These are phyloP conservation scores for Dactylellina leptospora DNA, from an alignment of 2,329 filamentous ascomycete species.

Conservation along the genomic window DNA sequence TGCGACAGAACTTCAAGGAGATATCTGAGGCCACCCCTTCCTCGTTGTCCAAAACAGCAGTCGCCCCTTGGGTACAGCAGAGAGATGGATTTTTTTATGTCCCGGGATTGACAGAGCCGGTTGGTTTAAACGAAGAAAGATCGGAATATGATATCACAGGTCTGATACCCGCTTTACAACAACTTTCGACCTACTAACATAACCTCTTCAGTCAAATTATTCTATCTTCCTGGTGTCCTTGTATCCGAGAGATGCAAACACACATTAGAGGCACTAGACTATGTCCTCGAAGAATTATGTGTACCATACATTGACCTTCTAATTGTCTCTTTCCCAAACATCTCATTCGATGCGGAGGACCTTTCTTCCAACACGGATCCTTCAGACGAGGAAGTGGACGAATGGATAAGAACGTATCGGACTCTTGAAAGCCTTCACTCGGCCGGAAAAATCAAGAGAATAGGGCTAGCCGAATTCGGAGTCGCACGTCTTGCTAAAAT, in stretches of 20 bases:
- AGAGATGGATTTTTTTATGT: slow-evolving; percentile 52
- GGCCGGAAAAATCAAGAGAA: slow-evolving; percentile 74
- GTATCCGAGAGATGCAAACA: slow-evolving; percentile 73
- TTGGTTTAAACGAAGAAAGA: slow-evolving; percentile 80
- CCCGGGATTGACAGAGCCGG: slow-evolving; percentile 60
- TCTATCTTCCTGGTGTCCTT: slow-evolving; percentile 81
- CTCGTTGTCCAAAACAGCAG: slow-evolving; percentile 59
- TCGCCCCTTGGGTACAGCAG: slow-evolving; percentile 58
- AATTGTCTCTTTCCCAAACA: slow-evolving; percentile 90
- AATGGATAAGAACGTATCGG: slow-evolving; percentile 54
- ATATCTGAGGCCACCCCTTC: slow-evolving; percentile 63
- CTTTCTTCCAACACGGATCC: slow-evolving; percentile 62
- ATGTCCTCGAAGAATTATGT: slow-evolving; percentile 82
- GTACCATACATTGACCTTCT: slow-evolving; percentile 82
- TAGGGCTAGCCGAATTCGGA: slow-evolving; percentile 92
- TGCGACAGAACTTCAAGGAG: slow-evolving; percentile 81
- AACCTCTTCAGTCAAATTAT: slow-evolving; percentile 74
- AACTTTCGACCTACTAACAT: not conserved
- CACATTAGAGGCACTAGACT: slow-evolving; percentile 77
- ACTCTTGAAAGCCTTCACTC: slow-evolving; percentile 77
- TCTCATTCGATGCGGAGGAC: slow-evolving; percentile 86
- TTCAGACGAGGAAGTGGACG: slow-evolving; percentile 56
- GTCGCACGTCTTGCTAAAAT: slow-evolving; percentile 82
- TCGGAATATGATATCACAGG: slow-evolving; percentile 71
- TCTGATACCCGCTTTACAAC: slow-evolving; percentile 11